Evolutionary conservation across 768 basidiomycete species (phyloP), one percentile per base, ranked within the genome.

Genomic region (Suillus americanus): DNA sequence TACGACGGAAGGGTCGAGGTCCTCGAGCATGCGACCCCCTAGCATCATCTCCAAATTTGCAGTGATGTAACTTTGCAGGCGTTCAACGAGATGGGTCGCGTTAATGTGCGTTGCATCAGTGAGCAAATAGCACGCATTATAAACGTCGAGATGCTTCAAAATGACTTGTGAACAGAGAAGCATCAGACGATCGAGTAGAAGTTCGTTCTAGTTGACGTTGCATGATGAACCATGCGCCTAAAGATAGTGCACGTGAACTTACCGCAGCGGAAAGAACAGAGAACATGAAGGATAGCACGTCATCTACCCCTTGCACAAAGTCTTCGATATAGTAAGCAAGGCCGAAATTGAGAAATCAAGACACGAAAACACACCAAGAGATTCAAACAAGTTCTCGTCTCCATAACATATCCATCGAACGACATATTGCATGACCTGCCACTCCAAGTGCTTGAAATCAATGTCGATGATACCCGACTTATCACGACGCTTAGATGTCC

Each of bases 1-100:
- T 67, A 97, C 77, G 25, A 94, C 82, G 40, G 83, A 81, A 20
- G 80, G 72, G 2, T 88, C 81, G 43, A 97, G 82, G 60, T 90
- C 89, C 64, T 95, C 92, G 28, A 99, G 83, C 70, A 96, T 84
- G 20, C 85, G 84, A 40, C 81, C 82, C 72, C 98, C 95, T 23
- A 99, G 83, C 59, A 97, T 82, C 1, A 88, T 87, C 75, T 99
- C 97, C 80, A 97, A 81, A 71, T 94, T 96, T 64, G 86, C 85
- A 2, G 86, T 78, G 70, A 97, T 89, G 75, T 94, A 98, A 30
- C 81, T 85, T 74, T 94, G 86, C 41, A 98, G 77, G 64, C 88
- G 84, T 38, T 85, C 82, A 25, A 87, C 82, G 50, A 99, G 85
- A 2, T 85, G 83, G 16, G 75, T 70, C 9, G 90, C 92, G 67